Base-by-base conservation (phyloP, 1,284 basidiomycete species). In the Austropuccinia psidii region DNA sequence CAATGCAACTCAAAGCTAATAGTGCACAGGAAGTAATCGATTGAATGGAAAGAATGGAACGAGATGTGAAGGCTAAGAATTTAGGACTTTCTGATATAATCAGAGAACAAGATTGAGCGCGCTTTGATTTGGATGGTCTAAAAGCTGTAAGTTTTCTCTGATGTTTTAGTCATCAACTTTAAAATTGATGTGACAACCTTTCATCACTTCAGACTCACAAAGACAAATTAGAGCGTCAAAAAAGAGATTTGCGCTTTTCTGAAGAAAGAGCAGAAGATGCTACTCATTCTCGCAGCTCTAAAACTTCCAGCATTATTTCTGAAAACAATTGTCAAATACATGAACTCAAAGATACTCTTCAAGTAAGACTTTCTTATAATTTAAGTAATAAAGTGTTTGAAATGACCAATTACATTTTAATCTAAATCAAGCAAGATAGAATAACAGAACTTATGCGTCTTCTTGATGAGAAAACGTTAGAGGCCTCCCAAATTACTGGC, bases 11-110 rank as follows among this genome's bases (percentile, higher is more conserved):
- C 78, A 98, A 97, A 82, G 96, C 96, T 24, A 96, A 94, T 81
- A 97, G 93, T 68, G 94, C 96, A 0, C 95, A 98, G 81, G 96
- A 98, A 82, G 92, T 94, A n/a, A 90, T 98, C 66, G 95, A 98
- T 82, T 89, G 89, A 79, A 98, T 98, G 93, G 96, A 98, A 82
- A 86, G 94, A 75, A 98, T 98, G 94, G 96, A 99, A 81, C 85
- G 94, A 43, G 96, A 99, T 81, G 85, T 98, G 78, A 98, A 98
- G 84, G 86, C 92, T 49, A 99, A 99, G 86, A 99, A 98, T 80
- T 83, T 99, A 73, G 96, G 98, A 81, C 84, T 99, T 39, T 95
- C 95, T 33, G 96, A 98, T 80, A 98, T 99, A 96, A 90, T 99
- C 78, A 87, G 95, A 67, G 96, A 98, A 82, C 88, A 96, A 45